Evolutionary conservation across 257 asterid genomes (phyloP).

Genomic region (Penstemon eatonii): DNA sequence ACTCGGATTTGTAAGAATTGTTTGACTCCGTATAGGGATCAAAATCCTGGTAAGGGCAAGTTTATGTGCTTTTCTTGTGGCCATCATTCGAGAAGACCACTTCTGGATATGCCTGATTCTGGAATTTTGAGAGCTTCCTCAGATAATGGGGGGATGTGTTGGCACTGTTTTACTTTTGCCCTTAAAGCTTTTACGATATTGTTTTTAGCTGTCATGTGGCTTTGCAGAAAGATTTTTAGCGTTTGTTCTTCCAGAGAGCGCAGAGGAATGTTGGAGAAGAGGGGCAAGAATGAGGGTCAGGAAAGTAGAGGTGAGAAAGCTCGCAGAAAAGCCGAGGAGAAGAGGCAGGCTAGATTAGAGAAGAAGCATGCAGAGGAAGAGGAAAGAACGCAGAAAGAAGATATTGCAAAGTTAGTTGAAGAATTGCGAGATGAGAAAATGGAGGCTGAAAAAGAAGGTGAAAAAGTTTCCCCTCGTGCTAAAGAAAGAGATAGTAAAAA

Average conservation of each 20-base stretch:
- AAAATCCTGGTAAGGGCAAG: slow-evolving; percentile 96
- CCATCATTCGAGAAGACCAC: slow-evolving; percentile 91
- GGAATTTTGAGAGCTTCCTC: slow-evolving; percentile 86
- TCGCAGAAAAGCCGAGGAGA: slow-evolving; percentile 95
- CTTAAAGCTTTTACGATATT: slow-evolving; percentile 55
- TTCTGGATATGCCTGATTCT: slow-evolving; percentile 83
- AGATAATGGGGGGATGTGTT: slow-evolving; percentile 84
- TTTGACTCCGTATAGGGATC: slow-evolving; percentile 85
- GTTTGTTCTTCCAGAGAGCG: slow-evolving; percentile 60
- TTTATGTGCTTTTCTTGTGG: slow-evolving; percentile 99
- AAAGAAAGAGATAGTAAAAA: slow-evolving; percentile 60
- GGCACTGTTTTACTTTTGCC: slow-evolving; percentile 73
- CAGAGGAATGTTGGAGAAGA: slow-evolving; percentile 57
- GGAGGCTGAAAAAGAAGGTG: slow-evolving; percentile 77
- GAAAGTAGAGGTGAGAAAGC: slow-evolving; percentile 97
- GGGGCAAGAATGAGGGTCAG: slow-evolving; percentile 70
- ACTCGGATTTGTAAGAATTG: slow-evolving; percentile 94
- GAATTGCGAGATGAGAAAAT: slow-evolving; percentile 78
- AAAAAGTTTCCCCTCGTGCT: slow-evolving; percentile 57
- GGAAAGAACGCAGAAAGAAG: slow-evolving; percentile 97
- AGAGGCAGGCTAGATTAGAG: slow-evolving; percentile 91
- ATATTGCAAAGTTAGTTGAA: slow-evolving; percentile 92
- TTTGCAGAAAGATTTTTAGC: slow-evolving; percentile 85
- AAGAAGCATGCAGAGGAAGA: slow-evolving; percentile 92
- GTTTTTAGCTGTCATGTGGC: slow-evolving; percentile 61